A percentile compares a stretch with the other conserved stretches of the same genome.
These are phyloP conservation scores for Trichosanthes cucumerina DNA, from an alignment of 306 rosid genomes.

Conservation along the genomic window DNA sequence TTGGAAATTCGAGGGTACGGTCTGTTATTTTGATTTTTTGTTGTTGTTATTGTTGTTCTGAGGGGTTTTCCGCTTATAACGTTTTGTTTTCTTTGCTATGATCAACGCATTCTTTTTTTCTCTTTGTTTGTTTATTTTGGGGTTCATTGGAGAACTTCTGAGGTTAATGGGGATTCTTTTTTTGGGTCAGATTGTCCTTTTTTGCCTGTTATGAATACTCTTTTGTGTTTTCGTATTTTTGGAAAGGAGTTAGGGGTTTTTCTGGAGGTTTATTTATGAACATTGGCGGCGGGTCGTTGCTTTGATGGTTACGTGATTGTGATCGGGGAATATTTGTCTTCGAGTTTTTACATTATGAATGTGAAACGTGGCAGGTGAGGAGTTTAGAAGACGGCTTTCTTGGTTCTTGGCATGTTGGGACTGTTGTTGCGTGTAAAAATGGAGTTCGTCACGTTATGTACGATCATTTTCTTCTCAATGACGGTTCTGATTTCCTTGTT, in stretches of 20 bases:
- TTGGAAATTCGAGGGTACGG: not conserved
- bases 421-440: conserved; percentile 28
- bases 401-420: conserved; percentile 82
- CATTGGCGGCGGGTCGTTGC: not conserved
- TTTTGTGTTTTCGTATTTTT: not conserved
- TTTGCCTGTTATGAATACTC: not conserved
- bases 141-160: not conserved
- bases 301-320: not conserved
- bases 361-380: conserved; percentile 53
- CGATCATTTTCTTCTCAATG: conserved; percentile 34
- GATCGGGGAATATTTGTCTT: not conserved
- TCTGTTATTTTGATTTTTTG: not conserved
- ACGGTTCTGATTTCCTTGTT: conserved; percentile 19
- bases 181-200: not conserved
- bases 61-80: not conserved
- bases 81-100: not conserved
- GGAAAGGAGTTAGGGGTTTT: not conserved
- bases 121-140: not conserved
- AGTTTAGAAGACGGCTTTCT: conserved; percentile 57
- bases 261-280: not conserved
- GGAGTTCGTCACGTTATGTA: conserved; percentile 41
- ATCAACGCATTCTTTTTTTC: not conserved
- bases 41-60: not conserved
- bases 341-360: not conserved
- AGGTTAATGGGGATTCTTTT: not conserved